Conservation (phyloP, 2,329 filamentous ascomycete species). For the Fusarium decemcellulare region DNA sequence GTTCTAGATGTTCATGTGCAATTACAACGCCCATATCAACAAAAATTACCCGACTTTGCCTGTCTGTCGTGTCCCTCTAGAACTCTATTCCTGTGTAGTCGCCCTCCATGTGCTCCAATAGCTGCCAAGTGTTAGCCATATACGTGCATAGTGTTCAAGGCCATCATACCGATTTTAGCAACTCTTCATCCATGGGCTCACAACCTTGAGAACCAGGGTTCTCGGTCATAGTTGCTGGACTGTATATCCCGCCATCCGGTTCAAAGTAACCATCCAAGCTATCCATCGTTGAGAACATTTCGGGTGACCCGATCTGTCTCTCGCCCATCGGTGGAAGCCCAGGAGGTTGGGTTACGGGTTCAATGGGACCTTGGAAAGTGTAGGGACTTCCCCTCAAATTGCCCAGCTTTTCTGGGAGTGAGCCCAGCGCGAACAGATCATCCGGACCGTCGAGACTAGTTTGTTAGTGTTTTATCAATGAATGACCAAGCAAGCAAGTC, state of each 20-base stretch:
- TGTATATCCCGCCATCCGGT: constrained; percentile 6
- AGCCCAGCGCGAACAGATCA: constrained; percentile 18
- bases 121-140: neutral
- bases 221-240: neutral
- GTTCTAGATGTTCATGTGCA: no score
- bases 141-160: neutral
- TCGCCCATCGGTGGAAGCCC: neutral
- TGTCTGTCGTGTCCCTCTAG: no score
- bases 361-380: neutral
- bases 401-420: constrained; percentile 3
- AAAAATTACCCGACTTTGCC: no score
- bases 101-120: constrained; percentile 6
- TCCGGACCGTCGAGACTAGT: constrained; percentile 22
- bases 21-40: no score
- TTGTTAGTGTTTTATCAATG: neutral
- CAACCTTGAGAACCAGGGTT: neutral
- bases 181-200: constrained; percentile 5
- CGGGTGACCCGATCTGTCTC: neutral
- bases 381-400: constrained; percentile 19
- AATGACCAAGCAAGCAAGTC: neutral
- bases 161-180: constrained; percentile 8
- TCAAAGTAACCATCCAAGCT: constrained; percentile 23
- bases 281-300: neutral
- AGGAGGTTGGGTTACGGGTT: neutral
- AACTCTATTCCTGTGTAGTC: neutral